These are phyloP conservation scores for Vigna hirtella DNA, from an alignment of 306 rosid species.

Conservation along the genomic window DNA sequence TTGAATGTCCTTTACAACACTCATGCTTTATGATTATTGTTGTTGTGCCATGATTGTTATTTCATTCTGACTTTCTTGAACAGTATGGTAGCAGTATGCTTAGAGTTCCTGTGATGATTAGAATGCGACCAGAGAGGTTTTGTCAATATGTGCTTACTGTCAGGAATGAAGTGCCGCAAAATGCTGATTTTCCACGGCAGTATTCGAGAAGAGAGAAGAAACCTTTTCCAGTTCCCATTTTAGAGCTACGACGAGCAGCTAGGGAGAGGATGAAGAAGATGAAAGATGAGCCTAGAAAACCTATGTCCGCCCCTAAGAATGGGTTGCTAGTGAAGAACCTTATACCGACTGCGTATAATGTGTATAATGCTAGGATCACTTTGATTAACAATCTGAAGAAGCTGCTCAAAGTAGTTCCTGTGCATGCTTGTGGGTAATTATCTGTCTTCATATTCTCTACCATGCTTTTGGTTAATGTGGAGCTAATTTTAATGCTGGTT, in stretches of 20 bases:
- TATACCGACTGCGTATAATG: constrained; percentile 74
- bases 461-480: background rate
- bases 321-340: constrained; percentile 85
- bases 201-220: constrained; percentile 88
- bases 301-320: constrained; percentile 77
- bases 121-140: constrained; percentile 44
- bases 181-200: constrained; percentile 74
- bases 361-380: constrained; percentile 78
- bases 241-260: constrained; percentile 94
- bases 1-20: background rate
- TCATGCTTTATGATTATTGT: background rate
- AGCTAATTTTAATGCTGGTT: constrained; percentile 17
- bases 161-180: constrained; percentile 74
- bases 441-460: constrained; percentile 28
- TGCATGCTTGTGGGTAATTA: constrained; percentile 93
- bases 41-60: background rate
- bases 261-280: constrained; percentile 87
- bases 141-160: constrained; percentile 45
- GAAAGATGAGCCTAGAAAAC: constrained; percentile 67
- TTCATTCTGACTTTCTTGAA: background rate
- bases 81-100: constrained; percentile 49
- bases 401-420: constrained; percentile 77
- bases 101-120: constrained; percentile 49
- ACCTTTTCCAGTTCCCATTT: constrained; percentile 83
- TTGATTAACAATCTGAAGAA: constrained; percentile 91